phyloP scores from a whole-genome alignment of 1,139 yeast genomes.

The Hemisphaericaspora xylofermentans region DNA sequence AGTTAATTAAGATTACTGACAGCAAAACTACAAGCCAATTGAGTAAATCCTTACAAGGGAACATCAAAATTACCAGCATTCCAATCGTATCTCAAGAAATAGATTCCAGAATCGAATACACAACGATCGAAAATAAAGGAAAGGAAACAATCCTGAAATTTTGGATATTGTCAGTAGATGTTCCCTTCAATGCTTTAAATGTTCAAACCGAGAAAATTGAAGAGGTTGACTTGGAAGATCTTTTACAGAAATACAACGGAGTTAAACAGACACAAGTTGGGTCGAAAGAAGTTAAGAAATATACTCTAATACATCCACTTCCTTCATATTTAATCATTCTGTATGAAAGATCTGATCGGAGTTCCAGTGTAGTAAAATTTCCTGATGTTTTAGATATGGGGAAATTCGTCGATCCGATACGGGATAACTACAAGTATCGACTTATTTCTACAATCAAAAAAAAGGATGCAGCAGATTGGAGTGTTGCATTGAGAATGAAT shows the following conservation, averaged over 20 bases:
- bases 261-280: constrained; percentile 18
- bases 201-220: constrained; percentile 40
- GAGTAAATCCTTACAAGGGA: constrained; percentile 51
- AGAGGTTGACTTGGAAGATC: constrained; percentile 47
- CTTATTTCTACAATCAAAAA: constrained; percentile 9
- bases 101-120: constrained; percentile 23
- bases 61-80: constrained; percentile 33
- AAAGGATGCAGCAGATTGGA: constrained; percentile 21
- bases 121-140: constrained; percentile 16
- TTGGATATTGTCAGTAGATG: constrained; percentile 56
- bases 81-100: constrained; percentile 18
- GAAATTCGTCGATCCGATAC: constrained; percentile 6
- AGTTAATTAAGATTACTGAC: constrained; percentile 25
- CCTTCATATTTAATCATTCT: constrained; percentile 60
- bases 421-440: constrained; percentile 15
- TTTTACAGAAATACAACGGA: constrained; percentile 49
- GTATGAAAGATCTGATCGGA: constrained; percentile 53
- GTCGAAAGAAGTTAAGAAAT: constrained; percentile 29
- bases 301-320: constrained; percentile 34
- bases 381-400: constrained; percentile 43
- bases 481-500: constrained; percentile 27
- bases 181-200: constrained; percentile 60
- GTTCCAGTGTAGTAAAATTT: constrained; percentile 65
- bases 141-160: constrained; percentile 39
- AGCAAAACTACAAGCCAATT: constrained; percentile 16